Evolutionary conservation across 768 basidiomycete species (phyloP), one percentile per base, ranked within the genome.

Genomic region (Neoboletus magnificus): DNA sequence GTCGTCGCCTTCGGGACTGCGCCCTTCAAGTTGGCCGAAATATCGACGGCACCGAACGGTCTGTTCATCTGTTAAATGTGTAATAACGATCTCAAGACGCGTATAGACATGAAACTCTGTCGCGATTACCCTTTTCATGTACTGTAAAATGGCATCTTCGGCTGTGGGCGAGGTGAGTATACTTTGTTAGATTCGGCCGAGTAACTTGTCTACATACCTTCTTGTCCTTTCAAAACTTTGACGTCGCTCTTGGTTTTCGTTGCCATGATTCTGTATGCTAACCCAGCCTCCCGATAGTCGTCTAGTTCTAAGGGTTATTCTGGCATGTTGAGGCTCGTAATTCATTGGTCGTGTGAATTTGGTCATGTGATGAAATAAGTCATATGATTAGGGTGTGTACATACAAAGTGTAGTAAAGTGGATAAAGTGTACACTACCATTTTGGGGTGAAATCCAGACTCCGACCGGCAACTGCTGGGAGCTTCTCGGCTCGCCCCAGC

Each of bases 11-110:
- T 97, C 8, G 91, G 85, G 5, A 96, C 86, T 11, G 87, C 86
- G 48, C 91, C 91, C 71, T 95, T 95, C 30, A 97, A 74, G 72
- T 97, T 97, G 11, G 93, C 91, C 16, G 89, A 81, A 6, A 96
- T 86, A 68, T 97, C 93, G 35, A 94, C 93, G 57, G 91, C 92
- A 9, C 93, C 93, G 65, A 87, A 95, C 7, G 93, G 93, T n/a
- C 93, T 81, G 71, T 96, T 96, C 83, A 93, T 91, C 91, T 93
- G 64, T 35, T 43, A 36, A 22, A 40, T 45, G n/a, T 27, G 11
- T 18, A 32, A 22, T 1, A 1, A 27, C 25, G 13, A 29, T 33
- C 44, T 47, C 16, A 29, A 12, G 16, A 25, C 40, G 55, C 53
- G 51, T 68, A 58, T 51, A 60, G 39, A 25, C 50, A 42, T 25